A percentile compares a stretch with the other conserved stretches of the same genome.
Conservation (phyloP, 2,329 filamentous ascomycete species). For the Aspergillus quadricinctus region DNA sequence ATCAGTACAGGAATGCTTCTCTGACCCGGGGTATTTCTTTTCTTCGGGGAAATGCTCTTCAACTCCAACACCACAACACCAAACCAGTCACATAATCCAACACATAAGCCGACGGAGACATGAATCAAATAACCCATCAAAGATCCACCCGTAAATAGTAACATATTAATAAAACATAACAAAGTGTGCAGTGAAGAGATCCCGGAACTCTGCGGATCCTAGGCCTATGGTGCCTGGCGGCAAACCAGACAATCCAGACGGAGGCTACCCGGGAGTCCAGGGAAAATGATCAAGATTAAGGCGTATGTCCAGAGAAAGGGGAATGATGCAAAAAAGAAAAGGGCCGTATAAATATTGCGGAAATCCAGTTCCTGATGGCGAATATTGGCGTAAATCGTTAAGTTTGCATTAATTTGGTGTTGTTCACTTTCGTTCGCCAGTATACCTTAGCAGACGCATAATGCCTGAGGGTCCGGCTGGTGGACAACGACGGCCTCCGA, state of each 20-base stretch:
- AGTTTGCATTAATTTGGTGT: conserved; percentile 14
- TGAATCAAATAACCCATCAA: conserved; percentile 3
- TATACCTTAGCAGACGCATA: conserved; percentile 24
- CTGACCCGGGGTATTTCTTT: conserved; percentile 9
- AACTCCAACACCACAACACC: conserved; percentile 5
- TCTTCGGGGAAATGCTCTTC: not conserved
- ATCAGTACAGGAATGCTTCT: conserved; percentile 8
- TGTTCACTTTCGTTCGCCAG: conserved; percentile 1
- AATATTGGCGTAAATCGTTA: conserved; percentile 11
- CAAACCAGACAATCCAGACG: not conserved
- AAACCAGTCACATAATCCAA: not conserved
- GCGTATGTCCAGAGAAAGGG: conserved; percentile 17
- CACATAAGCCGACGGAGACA: conserved; percentile 6
- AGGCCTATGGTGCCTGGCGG: not conserved
- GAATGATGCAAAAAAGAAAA: not conserved
- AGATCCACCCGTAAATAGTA: not conserved
- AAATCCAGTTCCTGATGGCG: not conserved
- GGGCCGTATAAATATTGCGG: not conserved
- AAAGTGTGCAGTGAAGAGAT: conserved; percentile 5
- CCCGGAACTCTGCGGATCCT: not conserved
- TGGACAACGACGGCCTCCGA: conserved; percentile 27
- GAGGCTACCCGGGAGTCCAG: conserved; percentile 11
- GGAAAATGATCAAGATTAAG: conserved; percentile 6
- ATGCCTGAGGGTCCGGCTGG: conserved; percentile 21
- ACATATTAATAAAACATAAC: conserved; percentile 13